Evolutionary conservation across 2,329 filamentous ascomycete genomes (phyloP), one percentile per base, ranked within the genome.

Genomic region (Orbilia brochopaga): DNA sequence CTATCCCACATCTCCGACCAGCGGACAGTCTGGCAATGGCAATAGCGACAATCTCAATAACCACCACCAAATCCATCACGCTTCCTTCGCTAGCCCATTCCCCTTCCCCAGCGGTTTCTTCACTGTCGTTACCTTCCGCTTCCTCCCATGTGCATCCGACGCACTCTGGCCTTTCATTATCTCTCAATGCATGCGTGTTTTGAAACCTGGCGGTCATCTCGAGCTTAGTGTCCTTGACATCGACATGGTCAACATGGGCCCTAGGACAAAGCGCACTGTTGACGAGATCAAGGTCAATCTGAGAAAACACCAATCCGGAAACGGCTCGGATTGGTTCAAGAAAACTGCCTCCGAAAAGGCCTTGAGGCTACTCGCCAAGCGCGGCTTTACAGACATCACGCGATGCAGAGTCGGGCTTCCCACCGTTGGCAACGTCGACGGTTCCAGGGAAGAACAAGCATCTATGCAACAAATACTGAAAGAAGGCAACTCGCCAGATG

Each of bases 211-310:
- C 10, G 90, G 90, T 0, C 90, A 88, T 77, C 84, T 94, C n/a
- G 90, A 94, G 79, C 81, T 92, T 17, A 88, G 87, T 0, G 87
- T 92, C 40, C 83, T 94, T 0, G 90, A 94, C 74, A 83, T 91
- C 10, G 90, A 94, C 76, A 83, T 94, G 69, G 87, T 91, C 79
- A 91, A 91, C 77, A 92, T 93, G 88, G 90, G 90, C 0, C 87
- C 85, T 61, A 85, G 85, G 13, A 87, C 88, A 0, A 85, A 90
- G 4, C 85, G 87, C 15, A 85, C 88, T 0, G 84, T 93, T 1
- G 85, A 90, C 2, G 84, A 83, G 0, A 80, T 93, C 64, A 93
- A 92, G 79, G 86, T 91, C 75, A 87, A 88, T 69, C 81, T 83
- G 17, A 82, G 82, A 6, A 83, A 89, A 10, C 82, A 85, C 0